These are phyloP conservation scores for Rosa persica DNA, from an alignment of 306 rosid species.

Conservation along the genomic window DNA sequence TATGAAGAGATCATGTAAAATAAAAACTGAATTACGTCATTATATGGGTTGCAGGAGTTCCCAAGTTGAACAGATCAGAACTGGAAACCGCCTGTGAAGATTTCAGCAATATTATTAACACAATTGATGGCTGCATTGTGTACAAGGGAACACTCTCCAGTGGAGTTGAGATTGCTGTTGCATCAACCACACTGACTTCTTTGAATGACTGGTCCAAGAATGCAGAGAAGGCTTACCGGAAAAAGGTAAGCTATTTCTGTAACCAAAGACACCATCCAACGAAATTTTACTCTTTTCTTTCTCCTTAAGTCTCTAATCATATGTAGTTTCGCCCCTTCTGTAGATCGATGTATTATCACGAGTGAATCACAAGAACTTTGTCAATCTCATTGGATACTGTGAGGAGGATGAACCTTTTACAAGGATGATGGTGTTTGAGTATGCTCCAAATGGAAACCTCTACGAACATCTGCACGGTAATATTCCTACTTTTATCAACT, in stretches of 20 bases:
- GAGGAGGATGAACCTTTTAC: constrained; percentile 88
- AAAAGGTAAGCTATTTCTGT: constrained; percentile 50
- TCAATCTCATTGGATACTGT: constrained; percentile 87
- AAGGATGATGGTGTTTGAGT: constrained; percentile 92
- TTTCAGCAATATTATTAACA: constrained; percentile 78
- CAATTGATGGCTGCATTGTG: constrained; percentile 40
- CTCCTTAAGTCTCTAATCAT: not conserved
- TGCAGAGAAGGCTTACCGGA: constrained; percentile 61
- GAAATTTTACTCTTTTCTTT: constrained; percentile 2
- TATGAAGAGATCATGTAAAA: not conserved
- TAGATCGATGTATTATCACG: constrained; percentile 82
- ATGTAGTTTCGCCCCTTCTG: constrained; percentile 23
- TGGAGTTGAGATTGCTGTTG: constrained; percentile 95
- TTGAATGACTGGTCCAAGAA: constrained; percentile 71
- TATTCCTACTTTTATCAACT: constrained; percentile 15
- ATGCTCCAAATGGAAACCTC: constrained; percentile 84
- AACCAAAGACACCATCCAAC: constrained; percentile 12
- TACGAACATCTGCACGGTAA: constrained; percentile 86
- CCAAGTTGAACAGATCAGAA: constrained; percentile 78
- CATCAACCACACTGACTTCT: constrained; percentile 51
- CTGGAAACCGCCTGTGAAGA: constrained; percentile 92
- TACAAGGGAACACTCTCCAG: constrained; percentile 92
- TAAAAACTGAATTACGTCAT: constrained; percentile 13
- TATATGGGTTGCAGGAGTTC: constrained; percentile 62
- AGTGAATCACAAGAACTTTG: constrained; percentile 86